phyloP scores from a whole-genome alignment of 129 eudicot genomes.

The Pseudognaphalium luteoalbum region DNA sequence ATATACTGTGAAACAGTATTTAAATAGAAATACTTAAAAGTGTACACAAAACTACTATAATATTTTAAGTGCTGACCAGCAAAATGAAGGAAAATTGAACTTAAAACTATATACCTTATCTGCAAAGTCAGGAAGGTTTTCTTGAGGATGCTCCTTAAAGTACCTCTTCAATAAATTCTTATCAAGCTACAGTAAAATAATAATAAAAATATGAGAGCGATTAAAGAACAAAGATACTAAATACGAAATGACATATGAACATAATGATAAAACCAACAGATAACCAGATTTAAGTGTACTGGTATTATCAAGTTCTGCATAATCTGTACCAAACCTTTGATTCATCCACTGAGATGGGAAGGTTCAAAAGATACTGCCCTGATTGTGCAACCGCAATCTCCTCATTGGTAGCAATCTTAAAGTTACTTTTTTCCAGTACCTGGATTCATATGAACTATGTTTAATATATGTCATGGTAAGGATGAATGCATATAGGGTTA shows the following conservation, averaged over 20 bases:
- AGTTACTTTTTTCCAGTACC: constrained; percentile 92
- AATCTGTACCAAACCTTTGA: constrained; percentile 55
- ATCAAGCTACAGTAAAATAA: constrained; percentile 62
- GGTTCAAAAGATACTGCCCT: constrained; percentile 92
- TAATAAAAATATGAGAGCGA: neutral
- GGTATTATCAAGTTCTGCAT: no score
- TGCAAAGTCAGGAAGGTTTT: constrained; percentile 86
- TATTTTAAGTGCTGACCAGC: neutral
- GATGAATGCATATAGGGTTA: neutral
- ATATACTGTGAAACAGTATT: constrained; percentile 48
- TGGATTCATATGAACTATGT: constrained; percentile 17
- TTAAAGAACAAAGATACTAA: neutral
- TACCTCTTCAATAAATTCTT: constrained; percentile 64
- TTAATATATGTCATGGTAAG: neutral
- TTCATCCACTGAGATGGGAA: constrained; percentile 93
- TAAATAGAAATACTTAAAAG: no score
- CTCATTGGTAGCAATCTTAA: constrained; percentile 75
- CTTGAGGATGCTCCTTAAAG: constrained; percentile 70
- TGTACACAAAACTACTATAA: neutral
- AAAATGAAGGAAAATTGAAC: neutral
- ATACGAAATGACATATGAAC: neutral
- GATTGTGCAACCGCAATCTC: constrained; percentile 83
- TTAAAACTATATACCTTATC: constrained; percentile 56
- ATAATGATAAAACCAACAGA: no score
- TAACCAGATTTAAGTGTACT: no score